Evolutionary conservation across 805 yeast genomes (phyloP).

Genomic region (Grigorovia jiainica): DNA sequence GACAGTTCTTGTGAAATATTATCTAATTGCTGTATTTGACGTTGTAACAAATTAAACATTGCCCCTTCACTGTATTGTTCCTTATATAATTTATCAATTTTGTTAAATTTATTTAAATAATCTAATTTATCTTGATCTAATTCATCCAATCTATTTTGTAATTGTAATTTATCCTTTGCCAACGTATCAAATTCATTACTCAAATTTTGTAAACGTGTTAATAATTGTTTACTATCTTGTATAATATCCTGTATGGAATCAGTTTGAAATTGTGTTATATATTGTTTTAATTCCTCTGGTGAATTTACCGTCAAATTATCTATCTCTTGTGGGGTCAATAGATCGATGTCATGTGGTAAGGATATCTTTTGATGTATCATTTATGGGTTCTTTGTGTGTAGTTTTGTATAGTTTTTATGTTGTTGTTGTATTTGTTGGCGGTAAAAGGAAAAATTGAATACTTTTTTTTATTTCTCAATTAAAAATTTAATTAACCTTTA

Average conservation of each 20-base stretch:
- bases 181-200: constrained; percentile 15
- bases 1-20: constrained; percentile 13
- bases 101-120: constrained; percentile 30
- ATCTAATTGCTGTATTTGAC: constrained; percentile 26
- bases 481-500: too few species aligned
- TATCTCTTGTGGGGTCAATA: constrained; percentile 19
- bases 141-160: constrained; percentile 22
- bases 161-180: constrained; percentile 17
- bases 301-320: constrained; percentile 13
- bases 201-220: constrained; percentile 10
- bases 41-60: constrained; percentile 24
- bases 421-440: background rate
- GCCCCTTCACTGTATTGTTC: constrained; percentile 32
- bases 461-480: too few species aligned
- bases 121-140: constrained; percentile 7
- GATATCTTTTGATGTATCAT: constrained; percentile 1
- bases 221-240: constrained; percentile 5
- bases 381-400: background rate
- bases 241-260: constrained; percentile 6
- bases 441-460: too few species aligned
- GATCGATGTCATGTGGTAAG: constrained; percentile 17
- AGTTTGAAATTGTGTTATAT: constrained; percentile 18
- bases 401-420: too few species aligned
- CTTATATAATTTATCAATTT: constrained; percentile 29
- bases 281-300: constrained; percentile 11